These are phyloP conservation scores for Marasmius sp. DNA, from an alignment of 1,284 basidiomycete species.

Conservation along the genomic window DNA sequence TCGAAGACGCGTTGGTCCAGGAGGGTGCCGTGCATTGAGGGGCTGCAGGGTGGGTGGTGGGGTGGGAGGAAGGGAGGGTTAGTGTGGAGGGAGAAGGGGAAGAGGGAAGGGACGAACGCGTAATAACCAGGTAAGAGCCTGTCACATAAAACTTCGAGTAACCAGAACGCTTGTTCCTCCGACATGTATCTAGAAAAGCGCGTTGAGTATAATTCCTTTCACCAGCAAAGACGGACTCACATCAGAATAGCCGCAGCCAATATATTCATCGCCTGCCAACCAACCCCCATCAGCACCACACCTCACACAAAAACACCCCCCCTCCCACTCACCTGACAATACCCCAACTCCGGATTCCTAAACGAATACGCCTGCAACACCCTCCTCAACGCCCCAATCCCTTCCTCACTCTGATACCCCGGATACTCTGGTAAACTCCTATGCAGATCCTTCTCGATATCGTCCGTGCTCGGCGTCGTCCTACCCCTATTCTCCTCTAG, in stretches of 20 bases:
- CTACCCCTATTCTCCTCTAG: conserved; percentile 81
- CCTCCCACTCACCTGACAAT: conserved; percentile 65
- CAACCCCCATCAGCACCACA: too few species aligned
- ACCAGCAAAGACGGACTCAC: conserved; percentile 46
- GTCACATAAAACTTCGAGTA: conserved; percentile 94
- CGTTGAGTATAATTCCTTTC: neutral
- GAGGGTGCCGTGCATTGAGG: conserved; percentile 98
- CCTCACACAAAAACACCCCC: too few species aligned
- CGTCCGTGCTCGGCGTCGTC: conserved; percentile 90
- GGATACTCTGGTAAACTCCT: conserved; percentile 93
- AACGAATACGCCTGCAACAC: conserved; percentile 97
- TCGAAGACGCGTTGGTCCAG: conserved; percentile 99
- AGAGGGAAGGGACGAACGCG: conserved; percentile 55
- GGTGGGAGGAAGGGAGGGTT: neutral
- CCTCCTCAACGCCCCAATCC: conserved; percentile 81
- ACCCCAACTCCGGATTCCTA: conserved; percentile 93
- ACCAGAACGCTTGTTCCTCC: conserved; percentile 98
- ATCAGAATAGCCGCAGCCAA: conserved; percentile 89
- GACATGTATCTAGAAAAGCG: conserved; percentile 84
- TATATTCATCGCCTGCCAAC: conserved; percentile 87
- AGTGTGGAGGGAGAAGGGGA: conserved; percentile 6
- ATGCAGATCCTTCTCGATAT: conserved; percentile 99
- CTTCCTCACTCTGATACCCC: conserved; percentile 88
- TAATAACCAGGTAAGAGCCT: conserved; percentile 97
- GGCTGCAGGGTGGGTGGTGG: conserved; percentile 44